These are phyloP conservation scores for Crucibulum laeve DNA, from an alignment of 768 basidiomycete genomes.

Conservation along the genomic window DNA sequence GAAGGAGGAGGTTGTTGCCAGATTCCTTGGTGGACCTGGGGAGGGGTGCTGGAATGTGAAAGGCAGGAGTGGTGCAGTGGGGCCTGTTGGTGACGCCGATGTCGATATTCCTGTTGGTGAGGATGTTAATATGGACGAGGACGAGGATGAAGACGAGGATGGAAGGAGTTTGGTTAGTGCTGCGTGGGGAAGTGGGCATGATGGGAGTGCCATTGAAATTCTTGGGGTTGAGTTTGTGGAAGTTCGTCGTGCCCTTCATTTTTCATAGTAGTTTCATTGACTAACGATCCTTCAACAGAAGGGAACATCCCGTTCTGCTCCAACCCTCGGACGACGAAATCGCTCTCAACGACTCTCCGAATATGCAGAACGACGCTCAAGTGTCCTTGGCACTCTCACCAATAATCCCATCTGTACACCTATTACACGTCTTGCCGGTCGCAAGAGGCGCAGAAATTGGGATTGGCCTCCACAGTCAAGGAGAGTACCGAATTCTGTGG, in stretches of 20 bases:
- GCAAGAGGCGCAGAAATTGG: slow-evolving; percentile 38
- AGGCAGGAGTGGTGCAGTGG: slow-evolving; percentile 16
- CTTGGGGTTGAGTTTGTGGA: slow-evolving; percentile 58
- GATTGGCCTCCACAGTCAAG: slow-evolving; percentile 23
- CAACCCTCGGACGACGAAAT: slow-evolving; percentile 56
- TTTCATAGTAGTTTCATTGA: neutral
- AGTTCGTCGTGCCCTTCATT: slow-evolving; percentile 38
- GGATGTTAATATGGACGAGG: slow-evolving; percentile 24
- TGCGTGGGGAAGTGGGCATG: slow-evolving; percentile 76
- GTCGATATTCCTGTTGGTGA: slow-evolving; percentile 19
- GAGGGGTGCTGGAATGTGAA: slow-evolving; percentile 29
- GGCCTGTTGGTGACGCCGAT: slow-evolving; percentile 13
- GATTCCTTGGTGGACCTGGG: slow-evolving; percentile 33
- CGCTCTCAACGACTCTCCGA: slow-evolving; percentile 65
- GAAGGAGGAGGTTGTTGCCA: slow-evolving; percentile 4
- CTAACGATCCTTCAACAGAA: slow-evolving; percentile 29
- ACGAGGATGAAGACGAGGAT: slow-evolving; percentile 43
- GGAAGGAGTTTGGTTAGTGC: slow-evolving; percentile 60
- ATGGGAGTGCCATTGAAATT: slow-evolving; percentile 74
- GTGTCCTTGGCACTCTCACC: slow-evolving; percentile 38
- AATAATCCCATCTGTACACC: slow-evolving; percentile 18
- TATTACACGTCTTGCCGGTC: slow-evolving; percentile 29
- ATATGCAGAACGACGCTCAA: slow-evolving; percentile 54
- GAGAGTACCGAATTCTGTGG: slow-evolving; percentile 32
- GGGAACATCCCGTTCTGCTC: slow-evolving; percentile 41